Base-by-base conservation (phyloP, 75 land plant genomes). In the Cupressus sempervirens region DNA sequence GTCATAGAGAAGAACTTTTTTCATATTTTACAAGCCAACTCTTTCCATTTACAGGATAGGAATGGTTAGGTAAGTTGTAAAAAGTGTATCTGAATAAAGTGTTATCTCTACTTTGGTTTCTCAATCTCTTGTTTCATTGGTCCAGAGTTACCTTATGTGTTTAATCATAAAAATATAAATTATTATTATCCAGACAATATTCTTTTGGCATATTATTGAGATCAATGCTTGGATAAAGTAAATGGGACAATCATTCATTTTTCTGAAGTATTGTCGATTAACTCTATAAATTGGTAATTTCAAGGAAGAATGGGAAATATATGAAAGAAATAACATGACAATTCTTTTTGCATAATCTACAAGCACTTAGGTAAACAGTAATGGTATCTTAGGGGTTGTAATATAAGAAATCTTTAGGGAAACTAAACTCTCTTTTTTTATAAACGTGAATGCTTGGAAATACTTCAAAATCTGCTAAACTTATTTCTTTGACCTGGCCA, bases 11-110 rank as follows among this genome's bases (percentile, higher is more conserved):
- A 77, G 43, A 0, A 77, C 6, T 77, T 77, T 77, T 41, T 6
- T 43, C 11, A 23, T 43, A 41, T 0, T 11, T 41, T n/a, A 76
- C 40, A 81, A 53, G 29, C 41, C n/a, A 29, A 3, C 20, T 23
- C 72, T 70, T 83, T 85, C 85, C 36, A 30, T n/a, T 80, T 20
- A 74, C 20, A 74, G 48, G 52, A 46, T 79, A 75, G 29, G 10
- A n/a, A 41, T 77, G 30, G n/a, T 48, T 77, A 77, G 81, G 10
- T 41, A 77, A 43, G 73, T 30, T n/a, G 34, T 30, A 29, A 4
- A 29, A 70, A 30, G 30, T 30, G 10, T 30, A 30, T 70, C 30
- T n/a, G 10, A 29, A 70, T 11, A 9, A 10, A 9, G 30, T 70
- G 30, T 9, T 70, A 70, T 2, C 30, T 70, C 2, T 70, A 8